Conservation (phyloP, 768 basidiomycete genomes). For the Psilocybe subaeruginosa region DNA sequence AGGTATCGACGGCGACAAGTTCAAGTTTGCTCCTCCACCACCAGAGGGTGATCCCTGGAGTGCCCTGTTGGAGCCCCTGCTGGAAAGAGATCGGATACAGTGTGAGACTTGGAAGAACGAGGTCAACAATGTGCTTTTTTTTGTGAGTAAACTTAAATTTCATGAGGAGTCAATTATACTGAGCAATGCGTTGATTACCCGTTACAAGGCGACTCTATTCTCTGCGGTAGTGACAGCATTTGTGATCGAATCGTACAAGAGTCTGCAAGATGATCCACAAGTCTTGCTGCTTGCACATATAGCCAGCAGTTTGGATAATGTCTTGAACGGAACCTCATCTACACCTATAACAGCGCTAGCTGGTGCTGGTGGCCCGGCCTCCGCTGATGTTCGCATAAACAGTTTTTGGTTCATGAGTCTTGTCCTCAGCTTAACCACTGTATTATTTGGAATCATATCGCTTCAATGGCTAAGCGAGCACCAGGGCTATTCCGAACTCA, state of each 20-base stretch:
- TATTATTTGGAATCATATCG: conserved; percentile 1
- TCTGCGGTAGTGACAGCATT: conserved; percentile 1
- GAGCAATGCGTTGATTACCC: neutral
- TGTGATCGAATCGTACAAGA: neutral
- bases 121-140: conserved; percentile 2
- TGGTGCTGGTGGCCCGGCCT: neutral
- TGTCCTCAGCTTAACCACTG: neutral
- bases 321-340: neutral
- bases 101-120: conserved; percentile 3
- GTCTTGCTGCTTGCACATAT: neutral
- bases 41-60: neutral
- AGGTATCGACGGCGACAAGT: neutral
- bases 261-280: neutral
- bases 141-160: neutral
- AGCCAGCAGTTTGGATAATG: neutral
- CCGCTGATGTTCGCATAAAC: neutral
- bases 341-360: neutral
- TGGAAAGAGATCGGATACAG: neutral
- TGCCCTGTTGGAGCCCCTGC: neutral
- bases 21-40: conserved; percentile 1
- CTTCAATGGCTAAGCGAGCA: conserved; percentile 1
- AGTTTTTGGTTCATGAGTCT: conserved; percentile 4
- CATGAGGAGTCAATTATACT: neutral
- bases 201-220: neutral
- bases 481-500: conserved; percentile 1